A percentile compares a stretch with the other conserved stretches of the same genome.
Evolutionary conservation across 2,329 filamentous ascomycete genomes (phyloP).

Genomic region (Pseudogymnoascus sp.): DNA sequence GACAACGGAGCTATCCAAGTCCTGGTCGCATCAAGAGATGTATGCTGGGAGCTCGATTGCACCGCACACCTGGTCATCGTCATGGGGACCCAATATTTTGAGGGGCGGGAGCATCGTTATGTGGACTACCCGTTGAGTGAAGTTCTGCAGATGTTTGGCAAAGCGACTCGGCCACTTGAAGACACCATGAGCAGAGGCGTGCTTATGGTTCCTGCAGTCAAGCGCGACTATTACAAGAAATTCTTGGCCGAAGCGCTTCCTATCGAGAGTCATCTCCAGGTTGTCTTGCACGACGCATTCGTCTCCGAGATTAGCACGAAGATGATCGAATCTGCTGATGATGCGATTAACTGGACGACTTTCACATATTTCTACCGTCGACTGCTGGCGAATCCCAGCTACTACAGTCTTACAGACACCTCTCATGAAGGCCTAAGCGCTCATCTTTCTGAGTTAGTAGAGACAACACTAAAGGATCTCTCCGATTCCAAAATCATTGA

Average conservation of each 20-base stretch:
- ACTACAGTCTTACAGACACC: constrained; percentile 83
- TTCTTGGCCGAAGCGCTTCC: constrained; percentile 94
- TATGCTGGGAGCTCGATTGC: constrained; percentile 90
- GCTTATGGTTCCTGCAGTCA: constrained; percentile 92
- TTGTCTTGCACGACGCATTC: constrained; percentile 90
- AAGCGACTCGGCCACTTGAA: constrained; percentile 70
- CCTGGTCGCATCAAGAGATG: constrained; percentile 72
- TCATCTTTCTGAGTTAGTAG: constrained; percentile 89
- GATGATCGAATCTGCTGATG: constrained; percentile 90
- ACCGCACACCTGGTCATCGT: constrained; percentile 87
- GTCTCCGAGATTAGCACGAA: constrained; percentile 95
- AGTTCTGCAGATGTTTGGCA: constrained; percentile 96
- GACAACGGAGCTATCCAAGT: constrained; percentile 66
- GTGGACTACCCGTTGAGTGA: constrained; percentile 94
- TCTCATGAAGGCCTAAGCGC: constrained; percentile 90
- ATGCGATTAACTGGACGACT: constrained; percentile 96
- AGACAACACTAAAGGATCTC: constrained; percentile 84
- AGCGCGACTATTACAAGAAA: constrained; percentile 97
- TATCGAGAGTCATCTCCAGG: constrained; percentile 88
- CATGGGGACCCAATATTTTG: constrained; percentile 97
- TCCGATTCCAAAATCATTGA: constrained; percentile 93
- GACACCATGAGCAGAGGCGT: constrained; percentile 83
- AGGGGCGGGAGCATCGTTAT: constrained; percentile 93
- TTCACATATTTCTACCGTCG: constrained; percentile 98
- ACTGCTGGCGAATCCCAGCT: constrained; percentile 90